phyloP scores from a whole-genome alignment of 768 basidiomycete genomes.

The Kwoniella newhampshirensis region DNA sequence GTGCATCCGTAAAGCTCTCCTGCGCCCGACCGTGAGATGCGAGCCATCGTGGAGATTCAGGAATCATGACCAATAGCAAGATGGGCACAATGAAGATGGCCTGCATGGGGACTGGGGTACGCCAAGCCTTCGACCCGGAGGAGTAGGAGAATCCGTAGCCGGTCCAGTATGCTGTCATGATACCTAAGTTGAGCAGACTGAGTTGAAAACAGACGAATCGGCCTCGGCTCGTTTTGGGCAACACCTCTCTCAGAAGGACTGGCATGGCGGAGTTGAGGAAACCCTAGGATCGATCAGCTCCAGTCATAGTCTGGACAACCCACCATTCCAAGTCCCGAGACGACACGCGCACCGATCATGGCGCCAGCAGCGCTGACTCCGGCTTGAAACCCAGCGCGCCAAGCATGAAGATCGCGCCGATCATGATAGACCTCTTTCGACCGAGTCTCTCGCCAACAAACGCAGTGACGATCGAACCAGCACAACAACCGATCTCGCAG shows the following conservation, averaged over 20 bases:
- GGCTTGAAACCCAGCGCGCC: constrained; percentile 38
- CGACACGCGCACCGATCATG: constrained; percentile 36
- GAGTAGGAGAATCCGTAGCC: constrained; percentile 38
- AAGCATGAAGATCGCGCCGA: constrained; percentile 38
- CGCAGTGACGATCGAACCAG: constrained; percentile 23
- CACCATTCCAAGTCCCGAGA: constrained; percentile 34
- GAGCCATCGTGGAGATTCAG: constrained; percentile 43
- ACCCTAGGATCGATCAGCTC: constrained; percentile 21
- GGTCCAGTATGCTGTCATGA: constrained; percentile 39
- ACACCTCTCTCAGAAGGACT: constrained; percentile 35
- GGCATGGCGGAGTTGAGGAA: constrained; percentile 43
- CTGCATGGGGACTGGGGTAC: constrained; percentile 39
- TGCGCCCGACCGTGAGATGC: too few species aligned
- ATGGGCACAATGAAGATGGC: constrained; percentile 35
- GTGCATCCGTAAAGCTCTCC: too few species aligned
- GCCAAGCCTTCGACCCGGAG: constrained; percentile 29
- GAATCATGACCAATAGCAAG: constrained; percentile 30
- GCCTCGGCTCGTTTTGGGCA: constrained; percentile 35
- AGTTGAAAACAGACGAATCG: constrained; percentile 34
- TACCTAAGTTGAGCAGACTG: constrained; percentile 25
- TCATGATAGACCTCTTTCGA: constrained; percentile 21
- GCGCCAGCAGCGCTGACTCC: constrained; percentile 26
- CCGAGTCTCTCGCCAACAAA: constrained; percentile 24
- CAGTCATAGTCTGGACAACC: neutral
- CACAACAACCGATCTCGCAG: constrained; percentile 29